Conservation (phyloP, 2,329 filamentous ascomycete species). For the Rosellinia necatrix region DNA sequence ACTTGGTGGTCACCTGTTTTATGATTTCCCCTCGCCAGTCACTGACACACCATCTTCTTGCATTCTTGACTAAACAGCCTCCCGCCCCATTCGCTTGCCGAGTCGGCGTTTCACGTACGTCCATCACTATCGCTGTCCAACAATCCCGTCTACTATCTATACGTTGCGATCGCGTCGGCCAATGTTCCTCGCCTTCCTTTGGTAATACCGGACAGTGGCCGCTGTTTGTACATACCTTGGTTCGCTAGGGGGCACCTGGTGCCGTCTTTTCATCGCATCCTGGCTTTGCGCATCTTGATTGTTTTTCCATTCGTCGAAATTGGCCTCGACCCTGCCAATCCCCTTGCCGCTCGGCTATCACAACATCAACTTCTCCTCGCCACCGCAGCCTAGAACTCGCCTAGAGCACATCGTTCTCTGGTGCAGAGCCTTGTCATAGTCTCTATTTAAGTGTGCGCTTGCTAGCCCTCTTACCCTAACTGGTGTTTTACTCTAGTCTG, state of each 20-base stretch:
- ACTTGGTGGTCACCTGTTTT: not conserved
- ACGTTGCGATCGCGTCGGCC: constrained; percentile 15
- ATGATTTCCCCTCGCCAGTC: constrained; percentile 4
- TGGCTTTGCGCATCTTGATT: constrained; percentile 20
- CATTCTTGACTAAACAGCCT: constrained; percentile 19
- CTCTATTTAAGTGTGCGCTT: constrained; percentile 32
- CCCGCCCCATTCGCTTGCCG: constrained; percentile 25
- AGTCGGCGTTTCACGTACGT: constrained; percentile 25
- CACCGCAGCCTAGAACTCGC: constrained; percentile 6
- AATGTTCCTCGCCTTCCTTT: constrained; percentile 14
- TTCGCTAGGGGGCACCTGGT: constrained; percentile 10
- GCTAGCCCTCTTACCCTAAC: constrained; percentile 11
- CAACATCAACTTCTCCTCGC: constrained; percentile 12
- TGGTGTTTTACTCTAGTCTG: constrained; percentile 4
- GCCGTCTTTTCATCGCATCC: constrained; percentile 7
- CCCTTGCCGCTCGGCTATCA: constrained; percentile 20
- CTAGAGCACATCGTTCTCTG: not conserved
- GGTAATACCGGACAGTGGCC: constrained; percentile 4
- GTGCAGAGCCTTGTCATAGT: not conserved
- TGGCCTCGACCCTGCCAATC: constrained; percentile 16
- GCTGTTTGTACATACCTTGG: constrained; percentile 20
- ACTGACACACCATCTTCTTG: constrained; percentile 17
- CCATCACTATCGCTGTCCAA: constrained; percentile 21
- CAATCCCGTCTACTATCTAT: constrained; percentile 13
- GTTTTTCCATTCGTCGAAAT: constrained; percentile 20